phyloP scores from a whole-genome alignment of 805 yeast genomes.

The Brettanomyces naardenensis region DNA sequence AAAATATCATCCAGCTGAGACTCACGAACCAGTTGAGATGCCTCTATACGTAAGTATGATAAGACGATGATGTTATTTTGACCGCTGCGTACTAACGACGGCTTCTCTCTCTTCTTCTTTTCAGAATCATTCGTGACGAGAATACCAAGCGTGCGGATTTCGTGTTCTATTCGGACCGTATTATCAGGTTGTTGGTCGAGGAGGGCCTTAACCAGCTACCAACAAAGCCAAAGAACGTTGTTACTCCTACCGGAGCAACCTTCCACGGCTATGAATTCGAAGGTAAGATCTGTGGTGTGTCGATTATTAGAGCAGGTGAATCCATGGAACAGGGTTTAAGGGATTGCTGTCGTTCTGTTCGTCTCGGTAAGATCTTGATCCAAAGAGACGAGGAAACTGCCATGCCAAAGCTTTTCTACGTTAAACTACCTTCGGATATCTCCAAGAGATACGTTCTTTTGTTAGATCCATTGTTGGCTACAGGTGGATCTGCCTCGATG shows the following conservation, averaged over 20 bases:
- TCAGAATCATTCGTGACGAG: constrained; percentile 71
- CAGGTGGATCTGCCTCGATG: constrained; percentile 97
- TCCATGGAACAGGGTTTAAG: constrained; percentile 98
- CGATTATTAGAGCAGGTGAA: constrained; percentile 98
- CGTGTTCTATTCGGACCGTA: constrained; percentile 91
- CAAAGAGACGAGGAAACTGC: constrained; percentile 99
- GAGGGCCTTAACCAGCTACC: constrained; percentile 94
- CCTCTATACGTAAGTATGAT: constrained; percentile 51
- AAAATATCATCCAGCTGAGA: constrained; percentile 63
- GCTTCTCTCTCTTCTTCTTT: neutral
- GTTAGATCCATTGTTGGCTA: constrained; percentile 96
- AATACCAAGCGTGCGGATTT: constrained; percentile 83
- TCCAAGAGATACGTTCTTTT: constrained; percentile 80
- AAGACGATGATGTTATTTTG: neutral
- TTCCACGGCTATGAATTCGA: constrained; percentile 73
- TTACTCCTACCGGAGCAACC: constrained; percentile 67
- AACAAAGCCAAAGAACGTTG: constrained; percentile 57
- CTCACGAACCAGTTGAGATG: constrained; percentile 89
- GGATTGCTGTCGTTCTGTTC: constrained; percentile 93
- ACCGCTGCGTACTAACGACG: neutral
- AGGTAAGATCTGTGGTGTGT: constrained; percentile 96
- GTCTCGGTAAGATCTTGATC: constrained; percentile 93
- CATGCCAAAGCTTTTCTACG: constrained; percentile 82
- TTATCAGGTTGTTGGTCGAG: constrained; percentile 88
- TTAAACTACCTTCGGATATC: constrained; percentile 90